phyloP scores from a whole-genome alignment of 78 protist species.

The Isochrysis galbana region DNA sequence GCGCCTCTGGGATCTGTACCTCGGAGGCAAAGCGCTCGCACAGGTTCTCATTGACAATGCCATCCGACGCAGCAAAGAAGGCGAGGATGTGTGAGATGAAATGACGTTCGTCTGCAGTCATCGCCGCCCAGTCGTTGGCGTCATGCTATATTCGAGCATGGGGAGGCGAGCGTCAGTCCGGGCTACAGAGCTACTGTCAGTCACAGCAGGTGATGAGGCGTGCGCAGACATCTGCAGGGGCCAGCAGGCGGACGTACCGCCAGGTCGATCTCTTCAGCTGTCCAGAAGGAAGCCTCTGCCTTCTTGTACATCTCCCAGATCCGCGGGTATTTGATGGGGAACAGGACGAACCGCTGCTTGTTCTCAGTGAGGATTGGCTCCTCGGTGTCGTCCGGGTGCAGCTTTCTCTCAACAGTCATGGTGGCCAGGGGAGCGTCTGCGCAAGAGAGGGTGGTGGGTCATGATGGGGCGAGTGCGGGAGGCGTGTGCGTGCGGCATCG shows the following conservation, averaged over 20 bases:
- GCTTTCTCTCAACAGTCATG: too few relatives aligned
- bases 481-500: too few relatives aligned
- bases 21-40: constrained; percentile 88
- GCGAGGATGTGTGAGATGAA: constrained; percentile 93
- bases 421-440: too few relatives aligned
- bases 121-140: constrained; percentile 73
- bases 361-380: constrained; percentile 54
- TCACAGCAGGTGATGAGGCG: not conserved
- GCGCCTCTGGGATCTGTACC: constrained; percentile 96
- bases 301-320: constrained; percentile 94
- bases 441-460: too few relatives aligned
- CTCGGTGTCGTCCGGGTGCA: not conserved
- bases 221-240: not conserved
- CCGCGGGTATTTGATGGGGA: constrained; percentile 86
- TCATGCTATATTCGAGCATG: not conserved
- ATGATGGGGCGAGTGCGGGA: too few relatives aligned
- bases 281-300: constrained; percentile 93
- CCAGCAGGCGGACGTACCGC: not conserved
- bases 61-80: constrained; percentile 97
- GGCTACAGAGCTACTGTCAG: too few relatives aligned
- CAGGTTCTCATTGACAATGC: constrained; percentile 96
- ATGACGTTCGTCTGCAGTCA: constrained; percentile 86
- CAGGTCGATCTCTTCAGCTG: constrained; percentile 95
- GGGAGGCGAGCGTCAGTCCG: too few relatives aligned
- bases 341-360: constrained; percentile 84